Base-by-base conservation (phyloP, 2,329 filamentous ascomycete species). In the Simplicillium sp. region DNA sequence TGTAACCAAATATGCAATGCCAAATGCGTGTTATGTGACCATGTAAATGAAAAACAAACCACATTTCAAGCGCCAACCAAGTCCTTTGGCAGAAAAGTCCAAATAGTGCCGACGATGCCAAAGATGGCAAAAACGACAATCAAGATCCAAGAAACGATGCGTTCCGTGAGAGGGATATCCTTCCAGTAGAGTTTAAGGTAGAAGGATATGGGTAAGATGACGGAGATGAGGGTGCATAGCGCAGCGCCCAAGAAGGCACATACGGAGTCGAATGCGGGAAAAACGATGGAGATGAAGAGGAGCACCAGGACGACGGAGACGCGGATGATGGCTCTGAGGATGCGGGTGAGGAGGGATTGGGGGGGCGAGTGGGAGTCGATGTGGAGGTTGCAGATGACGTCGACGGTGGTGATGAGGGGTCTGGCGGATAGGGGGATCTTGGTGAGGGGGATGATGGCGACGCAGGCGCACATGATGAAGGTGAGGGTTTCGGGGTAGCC, bases 401-500 rank as follows among this genome's bases (percentile, higher is more conserved):
- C 92, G 39, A 86, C 62, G 0, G 88, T 96, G 28, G 82, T 82
- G 48, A 95, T 77, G 50, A 97, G 89, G 11, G 90, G 92, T 2
- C 89, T 82, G 8, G 85, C 83, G 57, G 89, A 94, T 29, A 96
- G 70, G 0, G 89, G 88, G n/a, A 96, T 80, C 63, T 98, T 98
- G 29, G 90, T 96, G 39, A 98, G 68, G 1, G 90, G 92, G 48
- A 97, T 95, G 56, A 96, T 88, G 54, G 84, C 84, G 50, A 97
- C 85, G 59, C 89, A 90, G 46, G 86, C 68, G 48, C 87, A 87
- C 59, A 96, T 84, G 49, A 90, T 68, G 36, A 90, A 64, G n/a
- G 80, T 87, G 33, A 94, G 62, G 1, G 68, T 71, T 11, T 75
- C 66, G 1, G 90, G 87, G 56, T 94, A 96, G 40, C 82, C 82